phyloP scores from a whole-genome alignment of 108 stramenopile species.

The Nitzschia sp. region DNA sequence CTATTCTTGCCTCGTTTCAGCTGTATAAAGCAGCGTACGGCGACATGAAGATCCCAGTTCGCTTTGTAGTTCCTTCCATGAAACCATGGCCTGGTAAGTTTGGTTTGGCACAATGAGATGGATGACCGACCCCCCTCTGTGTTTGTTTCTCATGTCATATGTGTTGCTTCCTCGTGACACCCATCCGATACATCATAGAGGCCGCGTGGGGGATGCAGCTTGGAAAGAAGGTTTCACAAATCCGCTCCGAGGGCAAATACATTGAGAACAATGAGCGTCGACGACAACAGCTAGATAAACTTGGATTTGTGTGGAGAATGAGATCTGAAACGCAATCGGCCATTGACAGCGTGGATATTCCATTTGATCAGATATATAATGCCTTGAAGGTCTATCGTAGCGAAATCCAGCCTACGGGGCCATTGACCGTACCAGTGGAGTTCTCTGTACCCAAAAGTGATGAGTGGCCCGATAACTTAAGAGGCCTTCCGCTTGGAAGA shows the following conservation, averaged over 20 bases:
- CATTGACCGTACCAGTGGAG: constrained; percentile 56
- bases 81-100: constrained; percentile 84
- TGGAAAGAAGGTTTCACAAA: constrained; percentile 72
- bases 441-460: constrained; percentile 76
- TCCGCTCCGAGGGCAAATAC: constrained; percentile 82
- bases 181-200: constrained; percentile 6
- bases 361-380: constrained; percentile 76
- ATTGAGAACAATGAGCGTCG: constrained; percentile 62
- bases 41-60: constrained; percentile 79
- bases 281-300: constrained; percentile 65
- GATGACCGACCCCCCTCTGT: not conserved
- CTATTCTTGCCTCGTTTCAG: constrained; percentile 75
- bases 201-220: constrained; percentile 76
- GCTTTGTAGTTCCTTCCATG: constrained; percentile 82
- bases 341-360: constrained; percentile 42
- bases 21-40: constrained; percentile 90
- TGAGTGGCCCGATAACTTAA: constrained; percentile 74
- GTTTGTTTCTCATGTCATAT: too few species aligned
- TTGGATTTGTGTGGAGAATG: constrained; percentile 88
- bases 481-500: constrained; percentile 77
- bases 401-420: constrained; percentile 49
- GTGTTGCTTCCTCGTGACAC: not conserved
- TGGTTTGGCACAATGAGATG: not conserved
- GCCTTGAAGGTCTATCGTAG: constrained; percentile 73
- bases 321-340: constrained; percentile 48